A percentile compares a stretch with the other conserved stretches of the same genome.
These are phyloP conservation scores for Suillus cothurnatus DNA, from an alignment of 768 basidiomycete genomes.

Conservation along the genomic window DNA sequence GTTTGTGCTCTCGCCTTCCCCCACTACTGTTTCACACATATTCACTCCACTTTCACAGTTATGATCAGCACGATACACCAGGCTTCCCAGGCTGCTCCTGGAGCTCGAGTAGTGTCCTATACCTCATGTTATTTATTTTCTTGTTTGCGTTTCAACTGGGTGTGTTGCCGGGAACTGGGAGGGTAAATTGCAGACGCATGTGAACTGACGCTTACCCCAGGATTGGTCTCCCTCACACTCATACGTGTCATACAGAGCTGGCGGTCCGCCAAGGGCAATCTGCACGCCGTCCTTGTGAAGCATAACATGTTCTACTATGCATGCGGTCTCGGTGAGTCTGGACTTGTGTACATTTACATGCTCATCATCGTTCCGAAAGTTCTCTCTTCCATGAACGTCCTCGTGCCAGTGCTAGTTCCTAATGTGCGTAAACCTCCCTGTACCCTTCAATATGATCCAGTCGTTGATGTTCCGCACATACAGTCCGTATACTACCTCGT, in stretches of 20 bases:
- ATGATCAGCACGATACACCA: not conserved
- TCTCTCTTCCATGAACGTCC: not conserved
- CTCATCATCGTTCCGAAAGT: not conserved
- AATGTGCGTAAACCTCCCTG: not conserved
- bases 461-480: not conserved
- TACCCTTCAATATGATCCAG: not conserved
- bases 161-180: not conserved
- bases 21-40: not conserved
- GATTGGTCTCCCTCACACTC: not conserved
- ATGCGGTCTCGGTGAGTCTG: not conserved
- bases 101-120: not conserved
- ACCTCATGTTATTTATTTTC: not conserved
- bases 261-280: not conserved
- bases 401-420: not conserved
- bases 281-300: not conserved
- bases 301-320: not conserved
- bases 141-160: not conserved
- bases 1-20: not conserved
- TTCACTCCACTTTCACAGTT: not conserved
- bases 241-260: not conserved
- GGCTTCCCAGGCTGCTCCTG: not conserved
- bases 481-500: not conserved
- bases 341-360: not conserved
- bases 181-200: not conserved
- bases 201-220: not conserved